Conservation (phyloP, 2,329 filamentous ascomycete species). For the Penicillium nordicum region DNA sequence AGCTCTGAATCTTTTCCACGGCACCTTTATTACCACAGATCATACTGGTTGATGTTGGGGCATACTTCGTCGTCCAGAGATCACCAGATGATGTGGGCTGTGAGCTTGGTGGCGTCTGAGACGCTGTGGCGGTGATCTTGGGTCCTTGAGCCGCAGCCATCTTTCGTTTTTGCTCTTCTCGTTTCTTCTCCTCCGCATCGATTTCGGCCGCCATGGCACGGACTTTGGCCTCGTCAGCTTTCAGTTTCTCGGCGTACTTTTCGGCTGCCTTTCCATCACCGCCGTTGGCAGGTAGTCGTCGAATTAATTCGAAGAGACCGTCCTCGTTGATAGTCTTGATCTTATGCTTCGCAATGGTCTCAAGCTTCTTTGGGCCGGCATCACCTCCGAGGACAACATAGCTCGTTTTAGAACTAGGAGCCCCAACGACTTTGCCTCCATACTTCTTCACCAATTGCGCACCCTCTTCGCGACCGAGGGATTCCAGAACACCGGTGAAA, state of each 20-base stretch:
- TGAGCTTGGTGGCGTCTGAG: conserved; percentile 47
- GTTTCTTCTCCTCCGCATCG: conserved; percentile 72
- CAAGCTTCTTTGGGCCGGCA: conserved; percentile 87
- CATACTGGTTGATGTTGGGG: conserved; percentile 75
- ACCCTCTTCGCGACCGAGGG: conserved; percentile 78
- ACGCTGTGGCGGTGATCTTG: conserved; percentile 33
- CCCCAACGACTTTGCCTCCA: conserved; percentile 82
- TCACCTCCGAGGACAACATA: conserved; percentile 90
- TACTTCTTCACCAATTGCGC: conserved; percentile 86
- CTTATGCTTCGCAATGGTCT: conserved; percentile 73
- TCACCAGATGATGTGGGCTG: conserved; percentile 49
- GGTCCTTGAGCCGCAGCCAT: conserved; percentile 42
- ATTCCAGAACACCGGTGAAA: conserved; percentile 84
- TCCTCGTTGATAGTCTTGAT: conserved; percentile 94
- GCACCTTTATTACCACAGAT: conserved; percentile 92
- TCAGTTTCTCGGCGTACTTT: conserved; percentile 78
- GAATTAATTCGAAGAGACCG: conserved; percentile 83
- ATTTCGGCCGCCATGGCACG: conserved; percentile 78
- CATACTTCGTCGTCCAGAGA: conserved; percentile 94
- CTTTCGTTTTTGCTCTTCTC: conserved; percentile 38
- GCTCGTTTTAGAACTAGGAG: conserved; percentile 87
- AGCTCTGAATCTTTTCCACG: conserved; percentile 84
- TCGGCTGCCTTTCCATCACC: conserved; percentile 85
- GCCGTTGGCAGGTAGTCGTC: conserved; percentile 75
- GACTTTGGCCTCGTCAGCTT: conserved; percentile 79